phyloP scores from a whole-genome alignment of 2,329 filamentous ascomycete species.

The Onygena corvina region DNA sequence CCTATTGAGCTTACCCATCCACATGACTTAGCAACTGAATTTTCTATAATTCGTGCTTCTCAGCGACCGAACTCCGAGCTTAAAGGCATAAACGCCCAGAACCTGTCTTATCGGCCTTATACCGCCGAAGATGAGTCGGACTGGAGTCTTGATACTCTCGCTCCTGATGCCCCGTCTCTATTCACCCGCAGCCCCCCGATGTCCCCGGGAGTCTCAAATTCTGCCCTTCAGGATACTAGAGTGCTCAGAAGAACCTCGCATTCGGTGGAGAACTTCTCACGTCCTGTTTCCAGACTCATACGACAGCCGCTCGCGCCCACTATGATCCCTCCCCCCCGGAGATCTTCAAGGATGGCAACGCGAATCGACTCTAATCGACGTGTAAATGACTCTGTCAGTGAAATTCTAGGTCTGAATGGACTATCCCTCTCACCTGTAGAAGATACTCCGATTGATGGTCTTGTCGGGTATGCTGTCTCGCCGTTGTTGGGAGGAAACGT shows the following conservation, averaged over 20 bases:
- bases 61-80: conserved; percentile 40
- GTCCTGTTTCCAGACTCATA: conserved; percentile 36
- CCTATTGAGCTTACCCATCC: conserved; percentile 41
- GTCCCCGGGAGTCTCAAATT: conserved; percentile 23
- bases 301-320: conserved; percentile 29
- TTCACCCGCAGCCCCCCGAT: conserved; percentile 19
- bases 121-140: conserved; percentile 21
- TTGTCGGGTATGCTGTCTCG: conserved; percentile 1
- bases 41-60: conserved; percentile 42
- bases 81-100: conserved; percentile 42
- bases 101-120: conserved; percentile 32
- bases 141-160: conserved; percentile 9
- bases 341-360: conserved; percentile 25
- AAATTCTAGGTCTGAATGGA: conserved; percentile 27
- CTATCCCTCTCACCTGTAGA: conserved; percentile 24
- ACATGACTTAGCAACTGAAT: conserved; percentile 42
- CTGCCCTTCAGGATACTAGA: conserved; percentile 15
- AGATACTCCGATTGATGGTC: conserved; percentile 17
- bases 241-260: conserved; percentile 27
- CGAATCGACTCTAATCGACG: conserved; percentile 25
- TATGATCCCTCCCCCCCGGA: conserved; percentile 30
- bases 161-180: conserved; percentile 13
- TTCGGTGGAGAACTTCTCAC: conserved; percentile 44
- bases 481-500: conserved; percentile 19
- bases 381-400: conserved; percentile 31